Evolutionary conservation across 2,329 filamentous ascomycete species (phyloP).

Genomic region (Aspergillus oerlinghausenensis): DNA sequence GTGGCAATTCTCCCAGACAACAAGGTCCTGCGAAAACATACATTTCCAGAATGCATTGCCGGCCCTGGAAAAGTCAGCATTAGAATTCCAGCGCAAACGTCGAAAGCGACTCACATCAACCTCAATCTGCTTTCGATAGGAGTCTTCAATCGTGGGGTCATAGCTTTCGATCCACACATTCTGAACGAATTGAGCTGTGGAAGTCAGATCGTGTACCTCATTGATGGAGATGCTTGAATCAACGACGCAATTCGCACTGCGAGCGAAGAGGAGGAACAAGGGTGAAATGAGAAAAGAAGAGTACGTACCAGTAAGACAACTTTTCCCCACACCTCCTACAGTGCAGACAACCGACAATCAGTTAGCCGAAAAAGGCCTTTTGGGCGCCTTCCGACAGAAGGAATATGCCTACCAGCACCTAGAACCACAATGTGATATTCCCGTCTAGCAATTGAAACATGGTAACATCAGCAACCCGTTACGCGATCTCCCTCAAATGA

Average conservation of each 20-base stretch:
- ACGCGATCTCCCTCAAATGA: background rate
- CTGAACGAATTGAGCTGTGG: slow-evolving; percentile 80
- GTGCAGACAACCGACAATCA: slow-evolving; percentile 10
- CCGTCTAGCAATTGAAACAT: slow-evolving; percentile 46
- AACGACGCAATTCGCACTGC: background rate
- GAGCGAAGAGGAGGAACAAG: slow-evolving; percentile 6
- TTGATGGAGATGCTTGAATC: background rate
- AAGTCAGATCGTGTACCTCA: slow-evolving; percentile 5
- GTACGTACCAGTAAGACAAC: slow-evolving; percentile 75
- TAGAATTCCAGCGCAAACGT: background rate
- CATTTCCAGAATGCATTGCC: slow-evolving; percentile 88
- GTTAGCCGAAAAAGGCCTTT: slow-evolving; percentile 12
- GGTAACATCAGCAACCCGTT: slow-evolving; percentile 15
- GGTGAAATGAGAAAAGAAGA: slow-evolving; percentile 12
- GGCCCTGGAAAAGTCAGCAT: slow-evolving; percentile 54
- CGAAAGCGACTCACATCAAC: slow-evolving; percentile 67
- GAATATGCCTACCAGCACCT: slow-evolving; percentile 59
- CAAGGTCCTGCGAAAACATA: slow-evolving; percentile 43
- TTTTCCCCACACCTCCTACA: slow-evolving; percentile 83
- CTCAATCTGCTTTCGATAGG: slow-evolving; percentile 81
- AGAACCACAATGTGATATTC: slow-evolving; percentile 81
- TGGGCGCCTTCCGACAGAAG: background rate
- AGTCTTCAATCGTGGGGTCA: slow-evolving; percentile 83
- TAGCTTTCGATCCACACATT: slow-evolving; percentile 93
- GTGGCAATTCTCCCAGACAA: background rate